These are phyloP conservation scores for Chlorokybus atmophyticus DNA, from an alignment of 139 green algal species.

Conservation along the genomic window DNA sequence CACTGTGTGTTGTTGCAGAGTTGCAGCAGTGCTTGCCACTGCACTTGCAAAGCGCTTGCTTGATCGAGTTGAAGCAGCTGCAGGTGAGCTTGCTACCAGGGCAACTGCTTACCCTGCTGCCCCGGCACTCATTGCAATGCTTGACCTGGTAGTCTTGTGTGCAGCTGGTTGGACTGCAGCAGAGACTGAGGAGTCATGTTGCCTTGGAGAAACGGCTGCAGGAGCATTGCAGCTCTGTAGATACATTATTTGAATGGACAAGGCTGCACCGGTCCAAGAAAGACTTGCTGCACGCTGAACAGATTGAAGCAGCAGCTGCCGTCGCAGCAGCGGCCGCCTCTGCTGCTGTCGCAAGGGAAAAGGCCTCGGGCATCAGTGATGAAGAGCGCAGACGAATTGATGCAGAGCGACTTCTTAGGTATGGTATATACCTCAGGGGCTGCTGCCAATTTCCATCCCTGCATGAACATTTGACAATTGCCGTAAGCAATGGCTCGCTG, in stretches of 20 bases:
- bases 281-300: constrained; percentile 1
- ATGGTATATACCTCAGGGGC: neutral
- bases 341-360: neutral
- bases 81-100: too few species aligned
- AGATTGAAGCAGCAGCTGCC: neutral
- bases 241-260: constrained; percentile 14
- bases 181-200: constrained; percentile 22
- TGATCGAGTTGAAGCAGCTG: too few species aligned
- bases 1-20: too few species aligned
- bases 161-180: constrained; percentile 33
- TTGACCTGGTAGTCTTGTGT: too few species aligned
- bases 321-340: neutral
- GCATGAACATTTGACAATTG: neutral
- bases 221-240: neutral
- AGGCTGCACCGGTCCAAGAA: constrained; percentile 2
- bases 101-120: too few species aligned
- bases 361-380: neutral
- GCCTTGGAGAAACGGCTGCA: constrained; percentile 25
- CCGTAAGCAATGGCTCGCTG: neutral
- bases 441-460: neutral
- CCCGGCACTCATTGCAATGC: too few species aligned
- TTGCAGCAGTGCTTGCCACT: too few species aligned
- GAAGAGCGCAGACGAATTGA: constrained; percentile 1
- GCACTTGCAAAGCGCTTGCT: too few species aligned
- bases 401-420: neutral